A percentile compares a stretch with the other conserved stretches of the same genome.
These are phyloP conservation scores for Gossypium lobatum DNA, from an alignment of 441 rosid genomes.

Conservation along the genomic window DNA sequence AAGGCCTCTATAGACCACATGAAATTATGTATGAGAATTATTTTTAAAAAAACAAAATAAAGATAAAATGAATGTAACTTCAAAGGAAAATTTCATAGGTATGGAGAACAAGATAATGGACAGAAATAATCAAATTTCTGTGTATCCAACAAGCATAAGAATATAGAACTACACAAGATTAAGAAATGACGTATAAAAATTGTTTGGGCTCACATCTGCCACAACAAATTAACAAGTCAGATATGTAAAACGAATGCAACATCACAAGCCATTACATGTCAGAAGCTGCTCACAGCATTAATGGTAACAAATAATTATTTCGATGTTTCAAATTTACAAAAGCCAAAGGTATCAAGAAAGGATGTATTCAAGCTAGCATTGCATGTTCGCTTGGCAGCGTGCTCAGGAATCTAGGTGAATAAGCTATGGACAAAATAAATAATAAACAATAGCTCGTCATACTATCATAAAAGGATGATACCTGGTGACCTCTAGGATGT, in stretches of 20 bases:
- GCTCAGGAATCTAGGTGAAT: neutral
- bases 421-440: slow-evolving; percentile 7
- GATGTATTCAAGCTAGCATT: neutral
- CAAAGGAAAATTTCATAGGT: slow-evolving; percentile 2
- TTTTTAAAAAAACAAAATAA: slow-evolving; percentile 7
- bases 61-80: slow-evolving; percentile 5
- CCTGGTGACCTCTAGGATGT: slow-evolving; percentile 69
- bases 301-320: neutral
- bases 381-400: neutral
- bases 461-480: slow-evolving; percentile 20
- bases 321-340: neutral
- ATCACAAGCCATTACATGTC: neutral
- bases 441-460: slow-evolving; percentile 3
- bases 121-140: neutral
- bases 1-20: slow-evolving; percentile 1
- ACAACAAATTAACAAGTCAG: neutral
- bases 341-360: neutral
- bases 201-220: neutral
- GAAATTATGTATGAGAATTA: slow-evolving; percentile 2
- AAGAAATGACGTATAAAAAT: neutral
- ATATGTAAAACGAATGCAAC: neutral
- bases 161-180: neutral
- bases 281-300: neutral
- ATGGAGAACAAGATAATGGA: slow-evolving; percentile 10
- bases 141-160: neutral